A percentile compares a stretch with the other conserved stretches of the same genome.
Conservation (phyloP, 2,329 filamentous ascomycete genomes). For the Colletotrichum musae region DNA sequence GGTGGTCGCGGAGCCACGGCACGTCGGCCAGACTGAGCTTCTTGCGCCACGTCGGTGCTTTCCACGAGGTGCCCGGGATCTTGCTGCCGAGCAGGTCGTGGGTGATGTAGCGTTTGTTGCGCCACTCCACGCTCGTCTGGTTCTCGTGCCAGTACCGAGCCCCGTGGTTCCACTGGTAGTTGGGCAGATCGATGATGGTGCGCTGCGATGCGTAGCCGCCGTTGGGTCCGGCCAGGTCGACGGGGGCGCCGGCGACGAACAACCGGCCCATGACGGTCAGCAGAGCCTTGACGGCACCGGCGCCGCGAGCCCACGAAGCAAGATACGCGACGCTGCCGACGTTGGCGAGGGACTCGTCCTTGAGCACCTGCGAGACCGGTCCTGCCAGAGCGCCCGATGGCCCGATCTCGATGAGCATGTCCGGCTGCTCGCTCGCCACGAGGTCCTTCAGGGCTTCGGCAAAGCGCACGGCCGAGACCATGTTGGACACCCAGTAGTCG, state of each 20-base stretch:
- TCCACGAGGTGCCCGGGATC: slow-evolving; percentile 15
- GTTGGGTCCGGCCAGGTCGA: slow-evolving; percentile 4
- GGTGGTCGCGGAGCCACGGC: slow-evolving; percentile 60
- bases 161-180: slow-evolving; percentile 35
- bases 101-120: neutral
- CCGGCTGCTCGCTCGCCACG: slow-evolving; percentile 17
- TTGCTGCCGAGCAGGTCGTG: slow-evolving; percentile 38
- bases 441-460: neutral
- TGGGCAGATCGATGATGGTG: slow-evolving; percentile 31
- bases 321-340: neutral
- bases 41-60: slow-evolving; percentile 15
- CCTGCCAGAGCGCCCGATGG: slow-evolving; percentile 49
- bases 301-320: slow-evolving; percentile 9
- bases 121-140: slow-evolving; percentile 16
- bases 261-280: slow-evolving; percentile 13
- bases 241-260: neutral
- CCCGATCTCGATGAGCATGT: slow-evolving; percentile 49
- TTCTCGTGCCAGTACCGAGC: slow-evolving; percentile 30
- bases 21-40: slow-evolving; percentile 17
- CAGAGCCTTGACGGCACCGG: slow-evolving; percentile 11
- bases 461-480: slow-evolving; percentile 31
- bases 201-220: neutral
- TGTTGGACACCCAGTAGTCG: slow-evolving; percentile 32
- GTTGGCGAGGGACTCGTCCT: slow-evolving; percentile 9
- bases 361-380: slow-evolving; percentile 47